Conservation (phyloP, 2,329 filamentous ascomycete species). For the Hypoxylon sp. region DNA sequence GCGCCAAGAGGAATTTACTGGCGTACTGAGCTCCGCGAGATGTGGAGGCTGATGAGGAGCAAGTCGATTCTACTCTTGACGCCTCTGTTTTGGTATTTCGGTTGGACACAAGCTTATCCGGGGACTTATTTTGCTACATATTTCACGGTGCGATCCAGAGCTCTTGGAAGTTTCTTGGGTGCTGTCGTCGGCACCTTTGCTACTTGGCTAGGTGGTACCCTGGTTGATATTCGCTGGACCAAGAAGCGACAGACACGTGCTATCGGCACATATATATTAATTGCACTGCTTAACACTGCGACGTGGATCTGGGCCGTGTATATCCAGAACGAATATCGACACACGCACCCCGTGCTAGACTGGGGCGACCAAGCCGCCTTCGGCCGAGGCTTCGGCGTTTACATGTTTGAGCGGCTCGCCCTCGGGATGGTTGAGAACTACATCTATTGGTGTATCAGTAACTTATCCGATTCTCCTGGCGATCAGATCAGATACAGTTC, state of each 20-base stretch:
- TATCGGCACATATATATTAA: slow-evolving; percentile 56
- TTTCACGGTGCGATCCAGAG: slow-evolving; percentile 58
- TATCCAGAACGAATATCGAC: slow-evolving; percentile 61
- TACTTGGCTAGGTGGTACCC: slow-evolving; percentile 54
- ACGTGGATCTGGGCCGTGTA: slow-evolving; percentile 63
- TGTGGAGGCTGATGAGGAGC: slow-evolving; percentile 54
- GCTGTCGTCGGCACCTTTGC: slow-evolving; percentile 57
- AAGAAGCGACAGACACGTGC: slow-evolving; percentile 58
- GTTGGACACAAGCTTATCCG: slow-evolving; percentile 57
- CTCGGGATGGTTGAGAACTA: slow-evolving; percentile 59
- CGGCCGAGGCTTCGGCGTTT: slow-evolving; percentile 59
- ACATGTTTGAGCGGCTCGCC: slow-evolving; percentile 57
- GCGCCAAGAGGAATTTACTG: slow-evolving; percentile 46
- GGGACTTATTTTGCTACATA: slow-evolving; percentile 59
- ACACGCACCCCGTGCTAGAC: slow-evolving; percentile 58
- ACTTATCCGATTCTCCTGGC: slow-evolving; percentile 59
- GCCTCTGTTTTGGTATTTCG: slow-evolving; percentile 55
- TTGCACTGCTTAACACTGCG: slow-evolving; percentile 58
- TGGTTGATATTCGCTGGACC: slow-evolving; percentile 57
- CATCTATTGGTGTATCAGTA: slow-evolving; percentile 62
- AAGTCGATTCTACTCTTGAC: slow-evolving; percentile 55
- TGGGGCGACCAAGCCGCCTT: slow-evolving; percentile 58
- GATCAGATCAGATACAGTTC: slow-evolving; percentile 61
- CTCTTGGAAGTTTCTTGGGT: slow-evolving; percentile 53
- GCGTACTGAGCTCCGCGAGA: slow-evolving; percentile 52